phyloP scores from a whole-genome alignment of 176 grass and related monocot genomes.

The Guadua angustifolia region DNA sequence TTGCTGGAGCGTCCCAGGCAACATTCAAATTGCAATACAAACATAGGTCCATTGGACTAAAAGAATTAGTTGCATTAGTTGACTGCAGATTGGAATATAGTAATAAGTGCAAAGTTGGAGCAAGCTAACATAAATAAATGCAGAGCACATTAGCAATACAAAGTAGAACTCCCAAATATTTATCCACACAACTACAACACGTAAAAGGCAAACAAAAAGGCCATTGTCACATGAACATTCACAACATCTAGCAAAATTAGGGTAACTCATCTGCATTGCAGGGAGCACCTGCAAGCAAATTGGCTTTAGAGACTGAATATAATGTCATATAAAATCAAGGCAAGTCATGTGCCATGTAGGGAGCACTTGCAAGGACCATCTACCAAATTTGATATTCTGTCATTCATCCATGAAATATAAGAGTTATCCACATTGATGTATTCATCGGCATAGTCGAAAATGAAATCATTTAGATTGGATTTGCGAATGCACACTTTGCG shows the following conservation, averaged over 20 bases:
- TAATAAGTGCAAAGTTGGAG: background rate
- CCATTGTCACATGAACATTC: background rate
- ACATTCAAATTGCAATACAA: constrained; percentile 3
- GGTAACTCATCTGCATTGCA: background rate
- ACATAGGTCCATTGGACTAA: background rate
- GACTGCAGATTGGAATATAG: background rate
- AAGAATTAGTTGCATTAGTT: background rate
- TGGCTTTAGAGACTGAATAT: background rate
- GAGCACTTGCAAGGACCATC: no score
- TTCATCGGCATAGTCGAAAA: background rate
- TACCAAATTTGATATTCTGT: background rate
- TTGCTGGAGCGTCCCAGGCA: background rate
- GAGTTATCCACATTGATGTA: background rate
- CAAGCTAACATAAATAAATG: background rate
- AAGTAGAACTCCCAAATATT: background rate
- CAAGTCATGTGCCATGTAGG: no score
- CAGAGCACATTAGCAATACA: background rate
- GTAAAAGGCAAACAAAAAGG: constrained; percentile 3
- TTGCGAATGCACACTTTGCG: no score
- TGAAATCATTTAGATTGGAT: background rate
- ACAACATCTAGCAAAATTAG: constrained; percentile 12
- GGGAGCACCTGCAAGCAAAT: background rate
- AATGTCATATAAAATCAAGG: background rate
- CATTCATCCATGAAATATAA: background rate
- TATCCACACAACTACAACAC: background rate